A percentile compares a stretch with the other conserved stretches of the same genome.
Evolutionary conservation across 352 stramenopile genomes (phyloP).

Genomic region (Globisporangium lucens): DNA sequence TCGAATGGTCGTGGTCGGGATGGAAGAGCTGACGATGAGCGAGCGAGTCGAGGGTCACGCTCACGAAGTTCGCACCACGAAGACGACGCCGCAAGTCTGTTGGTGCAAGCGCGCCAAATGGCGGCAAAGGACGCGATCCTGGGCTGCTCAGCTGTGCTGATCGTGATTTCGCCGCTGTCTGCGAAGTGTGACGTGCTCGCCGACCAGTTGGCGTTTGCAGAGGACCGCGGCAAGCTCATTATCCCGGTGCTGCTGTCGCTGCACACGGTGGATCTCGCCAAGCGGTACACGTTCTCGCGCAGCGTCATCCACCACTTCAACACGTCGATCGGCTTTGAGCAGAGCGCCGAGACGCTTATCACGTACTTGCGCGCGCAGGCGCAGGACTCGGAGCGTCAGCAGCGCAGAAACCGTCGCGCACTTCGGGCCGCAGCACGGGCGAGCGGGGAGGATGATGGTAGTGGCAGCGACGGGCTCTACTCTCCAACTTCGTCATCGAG

Average conservation of each 20-base stretch:
- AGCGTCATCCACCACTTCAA: conserved; percentile 81
- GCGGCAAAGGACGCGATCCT: conserved; percentile 76
- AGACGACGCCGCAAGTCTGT: conserved; percentile 15
- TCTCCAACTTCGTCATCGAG: conserved; percentile 13
- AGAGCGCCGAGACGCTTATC: conserved; percentile 64
- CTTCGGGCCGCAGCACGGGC: not conserved
- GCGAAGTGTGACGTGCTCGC: conserved; percentile 64
- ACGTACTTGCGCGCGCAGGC: conserved; percentile 37
- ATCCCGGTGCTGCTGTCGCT: conserved; percentile 72
- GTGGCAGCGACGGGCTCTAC: conserved; percentile 16
- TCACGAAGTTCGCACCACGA: not conserved
- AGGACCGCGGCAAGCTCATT: conserved; percentile 72
- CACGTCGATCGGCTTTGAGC: conserved; percentile 65
- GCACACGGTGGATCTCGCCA: conserved; percentile 66
- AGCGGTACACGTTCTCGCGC: conserved; percentile 79
- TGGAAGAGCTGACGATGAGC: not conserved
- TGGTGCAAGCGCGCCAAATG: conserved; percentile 60
- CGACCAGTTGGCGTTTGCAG: conserved; percentile 79
- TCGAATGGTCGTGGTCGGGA: not conserved
- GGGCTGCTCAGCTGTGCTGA: conserved; percentile 58
- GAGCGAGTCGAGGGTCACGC: not conserved
- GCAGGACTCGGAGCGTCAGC: conserved; percentile 21
- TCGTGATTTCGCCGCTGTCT: conserved; percentile 68
- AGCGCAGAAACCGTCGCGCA: conserved; percentile 4
- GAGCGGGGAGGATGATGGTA: conserved; percentile 23